Conservation (phyloP, 768 basidiomycete genomes). For the Lentinus tigrinus region DNA sequence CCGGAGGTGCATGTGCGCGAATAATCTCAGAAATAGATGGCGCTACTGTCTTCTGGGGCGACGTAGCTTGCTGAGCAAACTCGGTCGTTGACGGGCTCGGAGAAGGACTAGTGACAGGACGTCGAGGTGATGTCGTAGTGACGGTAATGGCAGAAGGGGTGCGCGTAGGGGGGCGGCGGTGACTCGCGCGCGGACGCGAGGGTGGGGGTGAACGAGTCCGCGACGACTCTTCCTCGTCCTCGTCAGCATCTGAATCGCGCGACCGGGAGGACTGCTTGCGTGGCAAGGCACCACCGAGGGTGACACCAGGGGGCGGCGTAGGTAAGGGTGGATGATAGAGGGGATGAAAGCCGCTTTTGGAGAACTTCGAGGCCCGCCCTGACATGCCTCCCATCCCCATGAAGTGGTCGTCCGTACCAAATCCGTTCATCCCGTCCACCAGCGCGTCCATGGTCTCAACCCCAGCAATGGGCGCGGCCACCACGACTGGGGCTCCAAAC, state of each 20-base stretch:
- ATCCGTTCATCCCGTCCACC: constrained; percentile 86
- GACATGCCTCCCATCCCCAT: constrained; percentile 38
- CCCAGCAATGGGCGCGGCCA: constrained; percentile 74
- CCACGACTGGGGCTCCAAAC: constrained; percentile 47
- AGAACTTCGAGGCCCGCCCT: constrained; percentile 51
- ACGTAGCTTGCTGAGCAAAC: constrained; percentile 15
- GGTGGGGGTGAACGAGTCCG: constrained; percentile 9
- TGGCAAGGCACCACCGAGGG: constrained; percentile 48
- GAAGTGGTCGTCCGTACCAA: constrained; percentile 53
- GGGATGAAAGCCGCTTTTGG: constrained; percentile 64
- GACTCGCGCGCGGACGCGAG: background rate
- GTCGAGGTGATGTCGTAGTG: background rate
- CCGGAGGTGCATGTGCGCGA: constrained; percentile 67
- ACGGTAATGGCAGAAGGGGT: constrained; percentile 7
- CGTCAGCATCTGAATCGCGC: constrained; percentile 57
- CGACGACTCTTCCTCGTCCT: constrained; percentile 34
- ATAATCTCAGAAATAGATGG: constrained; percentile 91
- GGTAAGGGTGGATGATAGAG: constrained; percentile 83
- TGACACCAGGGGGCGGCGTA: constrained; percentile 76
- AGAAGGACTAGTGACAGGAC: background rate
- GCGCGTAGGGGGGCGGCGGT: background rate
- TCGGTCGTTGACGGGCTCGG: constrained; percentile 15
- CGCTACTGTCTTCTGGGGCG: constrained; percentile 46
- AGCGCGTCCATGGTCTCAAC: constrained; percentile 88
- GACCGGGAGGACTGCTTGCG: constrained; percentile 30